phyloP scores from a whole-genome alignment of 1,139 yeast species.

The Hansenula lynferdii region DNA sequence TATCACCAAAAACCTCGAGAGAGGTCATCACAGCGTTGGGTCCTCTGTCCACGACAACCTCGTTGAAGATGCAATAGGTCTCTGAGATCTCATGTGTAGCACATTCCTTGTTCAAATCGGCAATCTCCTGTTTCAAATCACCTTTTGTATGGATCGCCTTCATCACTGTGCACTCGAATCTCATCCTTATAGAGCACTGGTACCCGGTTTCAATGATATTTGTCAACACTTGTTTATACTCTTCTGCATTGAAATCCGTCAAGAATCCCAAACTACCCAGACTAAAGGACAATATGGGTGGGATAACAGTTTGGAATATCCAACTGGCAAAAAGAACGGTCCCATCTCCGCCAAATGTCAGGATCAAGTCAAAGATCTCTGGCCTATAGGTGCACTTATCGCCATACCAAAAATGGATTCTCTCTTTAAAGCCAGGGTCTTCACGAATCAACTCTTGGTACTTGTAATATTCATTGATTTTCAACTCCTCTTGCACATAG shows the following conservation, averaged over 20 bases:
- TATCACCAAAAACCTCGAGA: slow-evolving; percentile 73
- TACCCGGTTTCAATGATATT: slow-evolving; percentile 57
- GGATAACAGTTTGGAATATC: slow-evolving; percentile 64
- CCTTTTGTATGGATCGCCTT: slow-evolving; percentile 22
- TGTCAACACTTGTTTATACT: slow-evolving; percentile 44
- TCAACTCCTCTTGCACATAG: slow-evolving; percentile 49
- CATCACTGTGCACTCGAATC: slow-evolving; percentile 76
- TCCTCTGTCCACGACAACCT: slow-evolving; percentile 80
- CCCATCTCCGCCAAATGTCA: slow-evolving; percentile 84
- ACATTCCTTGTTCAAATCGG: slow-evolving; percentile 7
- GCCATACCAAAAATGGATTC: slow-evolving; percentile 55
- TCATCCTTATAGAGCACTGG: slow-evolving; percentile 64
- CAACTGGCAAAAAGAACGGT: slow-evolving; percentile 70
- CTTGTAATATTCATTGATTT: slow-evolving; percentile 39
- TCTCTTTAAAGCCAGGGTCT: slow-evolving; percentile 31
- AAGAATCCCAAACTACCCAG: slow-evolving; percentile 82
- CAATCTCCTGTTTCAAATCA: slow-evolving; percentile 13
- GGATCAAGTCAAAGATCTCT: slow-evolving; percentile 50
- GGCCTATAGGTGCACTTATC: slow-evolving; percentile 44
- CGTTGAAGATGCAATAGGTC: slow-evolving; percentile 68
- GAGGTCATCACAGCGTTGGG: slow-evolving; percentile 76
- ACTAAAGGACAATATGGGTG: slow-evolving; percentile 80
- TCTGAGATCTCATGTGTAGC: slow-evolving; percentile 29
- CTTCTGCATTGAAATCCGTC: slow-evolving; percentile 68
- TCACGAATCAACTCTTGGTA: slow-evolving; percentile 31